Evolutionary conservation across 495 filamentous ascomycete genomes (phyloP).

Genomic region (Delitschia confertaspora): DNA sequence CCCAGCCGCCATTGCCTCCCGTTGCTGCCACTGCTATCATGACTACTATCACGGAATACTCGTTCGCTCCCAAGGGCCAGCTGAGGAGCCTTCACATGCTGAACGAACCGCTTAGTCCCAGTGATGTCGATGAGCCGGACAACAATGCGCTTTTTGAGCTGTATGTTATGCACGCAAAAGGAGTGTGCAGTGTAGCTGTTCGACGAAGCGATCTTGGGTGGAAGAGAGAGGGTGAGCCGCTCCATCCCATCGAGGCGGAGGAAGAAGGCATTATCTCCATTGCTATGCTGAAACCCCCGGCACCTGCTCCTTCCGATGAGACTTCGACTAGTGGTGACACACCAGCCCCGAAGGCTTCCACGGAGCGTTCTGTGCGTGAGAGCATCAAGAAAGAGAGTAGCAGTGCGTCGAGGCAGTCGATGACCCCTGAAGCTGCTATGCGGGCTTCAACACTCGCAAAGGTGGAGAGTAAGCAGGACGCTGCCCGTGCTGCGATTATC

Average conservation of each 20-base stretch:
- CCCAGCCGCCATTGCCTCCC: slow-evolving; percentile 51
- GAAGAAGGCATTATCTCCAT: slow-evolving; percentile 52
- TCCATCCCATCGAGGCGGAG: slow-evolving; percentile 64
- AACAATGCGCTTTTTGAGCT: slow-evolving; percentile 74
- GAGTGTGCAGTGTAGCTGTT: slow-evolving; percentile 76
- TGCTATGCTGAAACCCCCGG: slow-evolving; percentile 39
- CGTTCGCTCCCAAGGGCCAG: slow-evolving; percentile 77
- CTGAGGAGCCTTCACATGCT: slow-evolving; percentile 86
- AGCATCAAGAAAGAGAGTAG: slow-evolving; percentile 38
- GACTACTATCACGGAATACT: slow-evolving; percentile 89
- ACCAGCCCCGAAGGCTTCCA: slow-evolving; percentile 12
- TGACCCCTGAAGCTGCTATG: slow-evolving; percentile 26
- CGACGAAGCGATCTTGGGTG: slow-evolving; percentile 84
- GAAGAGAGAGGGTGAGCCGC: slow-evolving; percentile 74
- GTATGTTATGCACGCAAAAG: slow-evolving; percentile 94
- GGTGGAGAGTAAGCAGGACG: slow-evolving; percentile 37
- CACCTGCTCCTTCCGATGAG: slow-evolving; percentile 33
- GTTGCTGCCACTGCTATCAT: slow-evolving; percentile 92
- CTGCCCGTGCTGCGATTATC: slow-evolving; percentile 33
- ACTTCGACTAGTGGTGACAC: slow-evolving; percentile 44
- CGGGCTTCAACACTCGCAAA: slow-evolving; percentile 28
- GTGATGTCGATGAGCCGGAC: slow-evolving; percentile 46
- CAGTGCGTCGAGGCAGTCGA: slow-evolving; percentile 37
- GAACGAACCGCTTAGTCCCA: slow-evolving; percentile 46
- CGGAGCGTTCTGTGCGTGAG: slow-evolving; percentile 20